phyloP scores from a whole-genome alignment of 2,329 filamentous ascomycete species.

The Capronia americana region DNA sequence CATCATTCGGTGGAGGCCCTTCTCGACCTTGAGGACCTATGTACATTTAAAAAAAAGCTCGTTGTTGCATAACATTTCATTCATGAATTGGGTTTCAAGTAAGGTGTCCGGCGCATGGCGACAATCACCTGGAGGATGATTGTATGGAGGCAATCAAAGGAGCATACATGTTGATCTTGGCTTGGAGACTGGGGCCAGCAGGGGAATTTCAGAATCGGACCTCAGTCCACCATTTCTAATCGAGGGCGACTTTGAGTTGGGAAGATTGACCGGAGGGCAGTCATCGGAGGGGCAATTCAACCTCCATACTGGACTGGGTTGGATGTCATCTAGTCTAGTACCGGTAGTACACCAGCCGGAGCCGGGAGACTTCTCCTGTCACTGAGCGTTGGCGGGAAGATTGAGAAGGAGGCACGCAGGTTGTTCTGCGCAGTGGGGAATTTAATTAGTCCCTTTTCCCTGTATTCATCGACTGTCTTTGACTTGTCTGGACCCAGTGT shows the following conservation, averaged over 20 bases:
- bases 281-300: slow-evolving; percentile 7
- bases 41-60: slow-evolving; percentile 39
- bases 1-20: slow-evolving; percentile 21
- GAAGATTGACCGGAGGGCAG: neutral
- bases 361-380: neutral
- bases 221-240: slow-evolving; percentile 19
- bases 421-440: slow-evolving; percentile 10
- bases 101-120: slow-evolving; percentile 35
- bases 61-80: slow-evolving; percentile 35
- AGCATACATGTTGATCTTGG: slow-evolving; percentile 23
- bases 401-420: neutral
- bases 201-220: slow-evolving; percentile 15
- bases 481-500: neutral
- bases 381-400: neutral
- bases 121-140: slow-evolving; percentile 22
- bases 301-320: slow-evolving; percentile 14
- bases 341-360: slow-evolving; percentile 1
- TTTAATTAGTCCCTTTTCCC: slow-evolving; percentile 16
- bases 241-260: slow-evolving; percentile 10
- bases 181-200: slow-evolving; percentile 10
- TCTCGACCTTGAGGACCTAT: slow-evolving; percentile 27
- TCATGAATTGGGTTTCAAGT: slow-evolving; percentile 35
- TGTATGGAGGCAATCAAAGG: slow-evolving; percentile 14
- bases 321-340: slow-evolving; percentile 20
- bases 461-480: neutral